Evolutionary conservation across 768 basidiomycete genomes (phyloP), one percentile per base, ranked within the genome.

Genomic region (Wakefieldia striispora): DNA sequence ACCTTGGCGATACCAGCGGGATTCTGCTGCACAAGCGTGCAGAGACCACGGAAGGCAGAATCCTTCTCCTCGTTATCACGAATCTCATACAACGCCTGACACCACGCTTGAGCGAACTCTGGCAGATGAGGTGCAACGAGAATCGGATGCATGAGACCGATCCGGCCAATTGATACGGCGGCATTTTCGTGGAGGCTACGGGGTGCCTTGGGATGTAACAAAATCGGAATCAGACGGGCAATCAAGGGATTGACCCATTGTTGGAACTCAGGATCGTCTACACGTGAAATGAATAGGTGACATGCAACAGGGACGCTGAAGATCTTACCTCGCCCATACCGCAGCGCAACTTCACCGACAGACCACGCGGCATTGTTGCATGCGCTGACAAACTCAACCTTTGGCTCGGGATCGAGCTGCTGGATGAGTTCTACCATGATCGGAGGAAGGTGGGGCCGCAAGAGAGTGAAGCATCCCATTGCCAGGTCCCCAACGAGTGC

Each of bases 291-390:
- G 31, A 49, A 49, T 17, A 14, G 40, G 35, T 36, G 40, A 48
- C 21, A 26, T 23, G 23, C 2, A 19, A 43, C 40, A 13, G 8
- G 44, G 16, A 19, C 12, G 17, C 17, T 38, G 19, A 4, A 58
- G 45, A 26, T 45, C 46, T 49, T 63, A 88, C 90, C 86, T 56
- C 82, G 76, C 45, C 92, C 90, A 64, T 91, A 94, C 40, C 93
- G 90, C 54, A 99, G 72, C 8, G 97, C 92, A 27, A 99, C 92
- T 70, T 99, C 97, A 38, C 97, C 97, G 24, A 97, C 94, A n/a
- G 93, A 94, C 97, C 97, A 99, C 1, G 95, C 95, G 10, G 97
- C 97, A 64, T 99, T 99, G 70, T 99, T 99, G 67, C 92, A 95
- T 6, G 95, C 97, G 57, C 92, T 95, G 54, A 98, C 84, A 62